phyloP scores from a whole-genome alignment of 345 rosid genomes.

The Pugionium cornutum region DNA sequence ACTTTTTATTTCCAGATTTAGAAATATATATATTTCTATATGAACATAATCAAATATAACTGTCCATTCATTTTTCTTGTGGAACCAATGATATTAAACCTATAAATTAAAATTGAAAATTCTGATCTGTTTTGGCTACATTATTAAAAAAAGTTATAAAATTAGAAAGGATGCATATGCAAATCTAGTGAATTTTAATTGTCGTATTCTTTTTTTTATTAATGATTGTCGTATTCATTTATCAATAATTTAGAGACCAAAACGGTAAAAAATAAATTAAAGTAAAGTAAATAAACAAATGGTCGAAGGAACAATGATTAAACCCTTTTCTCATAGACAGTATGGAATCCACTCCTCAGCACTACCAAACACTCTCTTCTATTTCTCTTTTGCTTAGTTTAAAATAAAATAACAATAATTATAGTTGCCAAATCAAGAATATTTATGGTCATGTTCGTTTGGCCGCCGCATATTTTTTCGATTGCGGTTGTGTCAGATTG shows the following conservation, averaged over 20 bases:
- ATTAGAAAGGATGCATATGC: neutral
- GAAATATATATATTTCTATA: no score
- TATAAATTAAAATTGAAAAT: neutral
- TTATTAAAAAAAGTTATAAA: neutral
- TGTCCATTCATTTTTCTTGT: neutral
- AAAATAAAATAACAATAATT: neutral
- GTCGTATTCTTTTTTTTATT: no score
- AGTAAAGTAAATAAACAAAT: neutral
- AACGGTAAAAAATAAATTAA: slow-evolving; percentile 1
- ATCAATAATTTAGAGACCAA: slow-evolving; percentile 24
- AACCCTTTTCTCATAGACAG: slow-evolving; percentile 34
- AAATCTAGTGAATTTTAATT: slow-evolving; percentile 12
- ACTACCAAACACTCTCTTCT: slow-evolving; percentile 27
- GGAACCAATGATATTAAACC: neutral
- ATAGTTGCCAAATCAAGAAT: slow-evolving; percentile 15
- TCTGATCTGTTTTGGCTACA: neutral
- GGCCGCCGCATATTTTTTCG: no score
- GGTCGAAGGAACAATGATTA: slow-evolving; percentile 34
- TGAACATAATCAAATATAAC: neutral
- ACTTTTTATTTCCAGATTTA: neutral
- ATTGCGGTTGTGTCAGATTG: no score
- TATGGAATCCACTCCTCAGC: slow-evolving; percentile 42
- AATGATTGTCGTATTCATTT: neutral
- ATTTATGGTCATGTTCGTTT: neutral
- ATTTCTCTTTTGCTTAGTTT: slow-evolving; percentile 27